Conservation (phyloP, 2,329 filamentous ascomycete genomes). For the Hirsutella thompsonii region DNA sequence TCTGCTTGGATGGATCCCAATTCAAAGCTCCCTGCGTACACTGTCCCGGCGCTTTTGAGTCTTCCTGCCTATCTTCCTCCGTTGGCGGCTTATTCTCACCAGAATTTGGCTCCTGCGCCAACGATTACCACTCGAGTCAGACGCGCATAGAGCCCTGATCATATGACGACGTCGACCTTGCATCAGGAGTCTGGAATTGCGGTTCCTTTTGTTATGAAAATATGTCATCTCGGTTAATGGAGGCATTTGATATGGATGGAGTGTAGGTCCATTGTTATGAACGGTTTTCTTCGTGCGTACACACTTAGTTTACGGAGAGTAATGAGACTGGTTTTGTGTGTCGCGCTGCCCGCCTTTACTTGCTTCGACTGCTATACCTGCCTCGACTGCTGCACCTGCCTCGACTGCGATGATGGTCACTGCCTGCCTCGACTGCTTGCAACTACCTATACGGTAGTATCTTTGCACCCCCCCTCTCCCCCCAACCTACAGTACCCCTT, state of each 20-base stretch:
- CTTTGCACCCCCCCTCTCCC: too few relatives aligned
- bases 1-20: neutral
- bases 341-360: too few relatives aligned
- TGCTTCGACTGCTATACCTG: too few relatives aligned
- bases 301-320: slow-evolving; percentile 7
- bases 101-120: slow-evolving; percentile 2
- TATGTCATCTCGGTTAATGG: slow-evolving; percentile 8
- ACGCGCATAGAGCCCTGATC: too few relatives aligned
- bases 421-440: too few relatives aligned
- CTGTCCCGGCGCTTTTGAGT: neutral
- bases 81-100: slow-evolving; percentile 5
- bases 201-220: slow-evolving; percentile 3
- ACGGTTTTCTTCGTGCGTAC: slow-evolving; percentile 6
- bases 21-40: slow-evolving; percentile 3
- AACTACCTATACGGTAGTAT: too few relatives aligned
- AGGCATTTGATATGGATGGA: slow-evolving; percentile 5
- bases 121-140: neutral
- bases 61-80: slow-evolving; percentile 5
- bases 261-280: slow-evolving; percentile 7
- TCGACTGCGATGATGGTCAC: too few relatives aligned
- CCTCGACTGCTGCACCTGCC: too few relatives aligned
- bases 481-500: too few relatives aligned
- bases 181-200: neutral
- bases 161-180: too few relatives aligned
- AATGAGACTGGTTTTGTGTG: neutral